A percentile compares a stretch with the other conserved stretches of the same genome.
Conservation (phyloP, 768 basidiomycete species). For the Amanita thiersii region DNA sequence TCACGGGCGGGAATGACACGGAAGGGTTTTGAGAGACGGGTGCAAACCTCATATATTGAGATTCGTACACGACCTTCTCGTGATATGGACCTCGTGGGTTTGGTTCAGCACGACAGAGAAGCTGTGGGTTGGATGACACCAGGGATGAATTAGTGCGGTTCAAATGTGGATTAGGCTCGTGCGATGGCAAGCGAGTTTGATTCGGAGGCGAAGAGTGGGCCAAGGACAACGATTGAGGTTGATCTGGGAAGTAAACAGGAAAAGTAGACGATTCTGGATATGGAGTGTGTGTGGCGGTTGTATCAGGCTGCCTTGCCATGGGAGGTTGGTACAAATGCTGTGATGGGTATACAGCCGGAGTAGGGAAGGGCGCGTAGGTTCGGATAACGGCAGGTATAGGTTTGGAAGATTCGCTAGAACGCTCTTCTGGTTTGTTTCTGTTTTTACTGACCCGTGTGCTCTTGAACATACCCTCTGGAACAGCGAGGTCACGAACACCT, state of each 20-base stretch:
- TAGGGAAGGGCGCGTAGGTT: conserved; percentile 34
- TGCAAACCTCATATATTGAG: not conserved
- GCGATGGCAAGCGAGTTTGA: not conserved
- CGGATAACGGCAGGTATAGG: conserved; percentile 21
- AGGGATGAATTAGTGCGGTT: not conserved
- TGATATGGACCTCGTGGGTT: not conserved
- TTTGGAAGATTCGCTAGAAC: conserved; percentile 19
- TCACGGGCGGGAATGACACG: not conserved
- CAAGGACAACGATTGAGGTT: not conserved
- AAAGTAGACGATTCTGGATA: conserved; percentile 2
- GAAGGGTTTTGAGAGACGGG: not conserved
- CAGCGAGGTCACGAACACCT: conserved; percentile 46
- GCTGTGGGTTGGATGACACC: not conserved
- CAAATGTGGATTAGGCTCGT: not conserved
- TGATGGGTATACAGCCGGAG: conserved; percentile 4
- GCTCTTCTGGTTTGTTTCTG: conserved; percentile 35
- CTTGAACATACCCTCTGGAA: conserved; percentile 62
- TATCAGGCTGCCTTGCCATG: not conserved
- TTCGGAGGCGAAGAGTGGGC: not conserved
- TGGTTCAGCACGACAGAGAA: not conserved
- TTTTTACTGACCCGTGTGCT: conserved; percentile 55
- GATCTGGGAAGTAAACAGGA: not conserved
- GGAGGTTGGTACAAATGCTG: not conserved
- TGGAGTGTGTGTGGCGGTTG: not conserved
- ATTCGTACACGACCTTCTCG: not conserved